Base-by-base conservation (phyloP, 129 eudicot genomes). In the Centella asiatica region DNA sequence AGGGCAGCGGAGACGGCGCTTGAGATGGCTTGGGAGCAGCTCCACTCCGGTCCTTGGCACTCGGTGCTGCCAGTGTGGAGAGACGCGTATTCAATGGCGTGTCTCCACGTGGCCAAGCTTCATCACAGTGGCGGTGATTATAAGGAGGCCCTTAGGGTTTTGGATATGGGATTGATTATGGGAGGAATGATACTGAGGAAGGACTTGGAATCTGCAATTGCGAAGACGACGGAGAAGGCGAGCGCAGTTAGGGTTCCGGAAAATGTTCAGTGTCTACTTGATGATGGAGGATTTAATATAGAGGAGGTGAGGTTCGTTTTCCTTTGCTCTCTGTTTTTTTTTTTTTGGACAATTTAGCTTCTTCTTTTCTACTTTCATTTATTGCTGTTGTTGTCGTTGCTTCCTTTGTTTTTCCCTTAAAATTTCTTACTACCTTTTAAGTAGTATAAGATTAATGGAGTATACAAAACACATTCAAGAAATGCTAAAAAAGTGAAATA, bases 11-110 rank as follows among this genome's bases (percentile, higher is more conserved):
- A 92, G 86, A 94, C 86, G 64, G 95, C 96, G 74, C 80, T 78
- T 77, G 99, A 93, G 78, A 84, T 93, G 92, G 99, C 99, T 46
- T 93, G 99, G 99, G 99, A 93, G 80, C 99, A 93, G 62, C 88
- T 93, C 2, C 99, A 93, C 66, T 87, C 88, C 14, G 99, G 96
- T 0, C 99, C 99, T 0, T 93, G 99, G 99, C 77, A 78, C 78
- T 84, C 99, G 3, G 95, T 93, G 68, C 32, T 82, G 6, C 92
- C 92, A 4, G 72, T 85, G 39, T 93, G 99, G 99, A 67, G 96
- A 52, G 99, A 93, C 74, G 99, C 96, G 5, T 93, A 93, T 59
- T 68, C 99, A 51, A 85, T 87, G 90, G 95, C 99, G 70, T 93
- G 96, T 61, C 67, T 93, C 26, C 74, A 82, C 64, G 96, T 87